These are phyloP conservation scores for Claviceps capensis DNA, from an alignment of 2,329 filamentous ascomycete species.

Conservation along the genomic window DNA sequence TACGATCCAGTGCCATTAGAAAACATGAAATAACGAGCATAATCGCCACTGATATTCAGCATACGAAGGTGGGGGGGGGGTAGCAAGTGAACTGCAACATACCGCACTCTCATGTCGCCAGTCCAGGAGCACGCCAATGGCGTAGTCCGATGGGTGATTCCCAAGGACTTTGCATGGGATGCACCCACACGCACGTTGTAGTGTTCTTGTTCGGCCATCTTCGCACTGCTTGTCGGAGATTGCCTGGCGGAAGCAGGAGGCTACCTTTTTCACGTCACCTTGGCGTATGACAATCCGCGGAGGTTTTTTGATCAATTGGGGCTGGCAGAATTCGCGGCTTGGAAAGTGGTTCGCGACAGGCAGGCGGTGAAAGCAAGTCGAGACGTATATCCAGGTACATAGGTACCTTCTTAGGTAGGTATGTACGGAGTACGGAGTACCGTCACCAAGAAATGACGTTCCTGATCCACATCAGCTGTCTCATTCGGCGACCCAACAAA, in stretches of 20 bases:
- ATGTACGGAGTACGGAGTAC: too few relatives aligned
- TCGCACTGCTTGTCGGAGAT: neutral
- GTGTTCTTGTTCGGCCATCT: slow-evolving; percentile 18
- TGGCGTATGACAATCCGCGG: too few relatives aligned
- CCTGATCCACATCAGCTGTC: too few relatives aligned
- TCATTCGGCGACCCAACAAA: too few relatives aligned
- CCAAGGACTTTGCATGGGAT: slow-evolving; percentile 21
- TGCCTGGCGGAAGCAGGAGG: neutral
- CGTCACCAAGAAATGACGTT: too few relatives aligned
- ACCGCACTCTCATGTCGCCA: slow-evolving; percentile 27
- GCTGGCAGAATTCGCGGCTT: neutral
- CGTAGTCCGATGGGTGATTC: slow-evolving; percentile 26
- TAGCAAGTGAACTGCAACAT: slow-evolving; percentile 3
- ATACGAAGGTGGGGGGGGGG: too few relatives aligned
- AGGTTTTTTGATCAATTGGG: neutral
- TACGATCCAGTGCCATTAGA: slow-evolving; percentile 12
- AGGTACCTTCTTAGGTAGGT: too few relatives aligned
- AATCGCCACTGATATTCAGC: too few relatives aligned
- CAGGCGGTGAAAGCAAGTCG: neutral
- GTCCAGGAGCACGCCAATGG: slow-evolving; percentile 24
- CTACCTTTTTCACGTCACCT: too few relatives aligned
- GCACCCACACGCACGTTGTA: slow-evolving; percentile 18
- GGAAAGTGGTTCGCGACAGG: neutral
- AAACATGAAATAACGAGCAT: too few relatives aligned
- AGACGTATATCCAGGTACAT: neutral